Evolutionary conservation across 768 basidiomycete genomes (phyloP), one percentile per base, ranked within the genome.

Genomic region (Termitomyces sp.): DNA sequence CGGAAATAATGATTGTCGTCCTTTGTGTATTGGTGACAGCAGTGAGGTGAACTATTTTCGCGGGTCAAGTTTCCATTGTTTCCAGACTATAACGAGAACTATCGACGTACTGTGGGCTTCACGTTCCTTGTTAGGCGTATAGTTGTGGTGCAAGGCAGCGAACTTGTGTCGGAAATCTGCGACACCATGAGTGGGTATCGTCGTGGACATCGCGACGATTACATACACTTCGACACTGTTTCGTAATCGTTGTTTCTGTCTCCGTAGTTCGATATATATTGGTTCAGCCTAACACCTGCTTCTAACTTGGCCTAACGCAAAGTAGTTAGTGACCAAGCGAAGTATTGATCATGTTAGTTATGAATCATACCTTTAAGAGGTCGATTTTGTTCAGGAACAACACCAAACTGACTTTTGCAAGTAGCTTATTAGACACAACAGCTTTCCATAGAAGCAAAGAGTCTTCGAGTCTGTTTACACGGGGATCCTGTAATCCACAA

Each of bases 321-420:
- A 50, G 18, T 50, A 36, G 57, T 56, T 33, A 51, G 57, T 39
- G n/a, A n/a, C 28, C 18, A 29, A 29, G 24, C n/a, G 18, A 16
- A 20, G 22, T 16, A 10, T 28, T 54, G 28, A 52, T n/a, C 54
- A 12, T 33, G 12, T 51, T 20, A 24, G 55, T 29, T 51, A 34
- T 20, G 60, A 73, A 53, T 66, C n/a, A 42, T 24, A 83, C 88
- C 78, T 83, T 81, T 39, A 92, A 76, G 46, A 92, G 77, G 69
- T 93, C 91, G 59, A 82, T 82, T 72, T 92, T 92, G 73, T 91
- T 92, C 61, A 92, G 69, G 69, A 93, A 93, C 62, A 92, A 77
- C 18, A 94, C 82, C 60, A 94, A 82, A 70, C 84, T 88, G 60
- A 92, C 90, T 48, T 83, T 79, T 36, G 79, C 77, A 33, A 94